A percentile compares a stretch with the other conserved stretches of the same genome.
phyloP scores from a whole-genome alignment of 768 basidiomycete genomes.

The Auricularia cornea region DNA sequence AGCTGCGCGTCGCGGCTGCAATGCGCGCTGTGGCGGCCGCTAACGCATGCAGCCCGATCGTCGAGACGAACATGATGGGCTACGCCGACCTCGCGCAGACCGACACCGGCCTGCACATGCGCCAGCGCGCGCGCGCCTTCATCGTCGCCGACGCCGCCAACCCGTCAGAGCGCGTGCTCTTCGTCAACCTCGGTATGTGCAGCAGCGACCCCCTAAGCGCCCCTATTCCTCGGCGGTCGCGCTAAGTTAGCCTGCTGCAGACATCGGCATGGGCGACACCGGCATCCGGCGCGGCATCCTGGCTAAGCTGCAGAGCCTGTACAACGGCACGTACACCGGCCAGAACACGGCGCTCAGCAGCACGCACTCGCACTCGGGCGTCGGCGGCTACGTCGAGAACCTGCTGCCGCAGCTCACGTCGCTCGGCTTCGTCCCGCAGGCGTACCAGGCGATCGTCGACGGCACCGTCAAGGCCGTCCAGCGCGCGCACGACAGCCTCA shows the following conservation, averaged over 20 bases:
- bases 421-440: constrained; percentile 62
- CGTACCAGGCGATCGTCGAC: constrained; percentile 61
- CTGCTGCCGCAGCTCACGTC: constrained; percentile 70
- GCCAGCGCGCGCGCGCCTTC: constrained; percentile 68
- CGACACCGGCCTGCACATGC: constrained; percentile 70
- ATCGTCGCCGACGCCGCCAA: constrained; percentile 41
- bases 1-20: constrained; percentile 6
- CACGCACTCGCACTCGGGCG: constrained; percentile 67
- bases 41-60: constrained; percentile 44
- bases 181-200: constrained; percentile 61
- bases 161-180: constrained; percentile 54
- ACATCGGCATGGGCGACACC: constrained; percentile 77
- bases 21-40: constrained; percentile 6
- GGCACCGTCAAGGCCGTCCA: constrained; percentile 64
- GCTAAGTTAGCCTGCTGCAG: constrained; percentile 25
- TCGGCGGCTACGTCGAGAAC: constrained; percentile 72
- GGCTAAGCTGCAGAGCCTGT: constrained; percentile 42
- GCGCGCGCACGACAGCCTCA: constrained; percentile 55
- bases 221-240: too few relatives aligned
- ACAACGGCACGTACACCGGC: constrained; percentile 56
- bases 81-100: constrained; percentile 59
- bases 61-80: constrained; percentile 83
- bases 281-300: constrained; percentile 67
- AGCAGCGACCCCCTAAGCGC: too few relatives aligned
- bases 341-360: constrained; percentile 69